A percentile compares a stretch with the other conserved stretches of the same genome.
phyloP scores from a whole-genome alignment of 1,139 yeast genomes.

The Cylindricascospora bacillispora region DNA sequence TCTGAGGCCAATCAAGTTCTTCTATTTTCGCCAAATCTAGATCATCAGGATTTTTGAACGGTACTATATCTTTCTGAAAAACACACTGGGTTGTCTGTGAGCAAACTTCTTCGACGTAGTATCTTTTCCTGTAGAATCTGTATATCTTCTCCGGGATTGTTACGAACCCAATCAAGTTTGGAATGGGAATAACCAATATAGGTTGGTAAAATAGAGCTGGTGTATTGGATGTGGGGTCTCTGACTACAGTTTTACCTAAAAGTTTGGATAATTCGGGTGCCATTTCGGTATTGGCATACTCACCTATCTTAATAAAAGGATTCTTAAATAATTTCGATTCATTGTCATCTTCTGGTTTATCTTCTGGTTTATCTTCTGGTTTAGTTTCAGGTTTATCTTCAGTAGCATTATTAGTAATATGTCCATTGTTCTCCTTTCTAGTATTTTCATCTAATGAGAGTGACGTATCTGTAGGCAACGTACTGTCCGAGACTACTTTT shows the following conservation, averaged over 20 bases:
- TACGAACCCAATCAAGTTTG: constrained; percentile 64
- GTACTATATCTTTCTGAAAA: constrained; percentile 37
- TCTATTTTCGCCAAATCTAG: constrained; percentile 48
- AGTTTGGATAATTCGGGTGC: constrained; percentile 44
- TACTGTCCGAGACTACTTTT: too few species aligned
- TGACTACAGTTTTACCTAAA: constrained; percentile 15
- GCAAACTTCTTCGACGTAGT: constrained; percentile 61
- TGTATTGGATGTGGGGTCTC: constrained; percentile 28
- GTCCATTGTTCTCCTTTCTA: not conserved
- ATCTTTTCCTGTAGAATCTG: constrained; percentile 64
- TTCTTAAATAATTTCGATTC: constrained; percentile 34
- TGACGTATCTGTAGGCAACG: too few species aligned
- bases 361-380: constrained; percentile 13
- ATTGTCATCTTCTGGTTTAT: constrained; percentile 26
- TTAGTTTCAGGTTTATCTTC: constrained; percentile 4
- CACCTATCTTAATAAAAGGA: constrained; percentile 48
- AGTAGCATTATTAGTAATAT: not conserved
- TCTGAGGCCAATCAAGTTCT: constrained; percentile 81
- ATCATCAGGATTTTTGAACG: constrained; percentile 42
- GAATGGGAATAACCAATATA: constrained; percentile 57
- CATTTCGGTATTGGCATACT: constrained; percentile 40
- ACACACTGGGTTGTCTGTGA: constrained; percentile 48
- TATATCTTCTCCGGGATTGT: constrained; percentile 66
- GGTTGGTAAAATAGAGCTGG: constrained; percentile 67
- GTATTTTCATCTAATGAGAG: too few species aligned